Evolutionary conservation across 1,284 basidiomycete species (phyloP), one percentile per base, ranked within the genome.

Genomic region (Vanrija pseudolonga): DNA sequence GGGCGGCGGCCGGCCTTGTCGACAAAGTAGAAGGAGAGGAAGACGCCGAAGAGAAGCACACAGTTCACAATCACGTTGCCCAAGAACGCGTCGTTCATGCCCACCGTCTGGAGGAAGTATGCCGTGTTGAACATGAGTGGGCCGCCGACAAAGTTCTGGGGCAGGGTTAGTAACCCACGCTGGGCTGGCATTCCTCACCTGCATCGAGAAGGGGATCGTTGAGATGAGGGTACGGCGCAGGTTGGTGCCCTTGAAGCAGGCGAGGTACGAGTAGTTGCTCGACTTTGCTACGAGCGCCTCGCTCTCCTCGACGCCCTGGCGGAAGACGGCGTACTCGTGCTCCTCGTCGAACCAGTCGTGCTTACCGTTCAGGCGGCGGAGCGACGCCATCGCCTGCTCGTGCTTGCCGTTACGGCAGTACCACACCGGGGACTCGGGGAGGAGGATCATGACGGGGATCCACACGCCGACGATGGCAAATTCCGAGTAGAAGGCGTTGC

Each of bases 1-100:
- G 70, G 65, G 28, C 76, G 67, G 23, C 76, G 68, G 6, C 74
- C 72, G 52, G 69, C 67, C 8, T 66, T 60, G 43, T 73, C 68
- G 54, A 74, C 67, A 15, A 76, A 49, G 36, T 65, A 65, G 67
- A 73, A 74, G 18, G 18, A 22, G 7, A 67, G 68, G 55, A 66
- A 56, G 42, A 72, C 50, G 18, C 74, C 68, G 44, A 71, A 68
- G 22, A 68, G 59, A 12, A 73, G 61, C 45, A 73, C 63, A 32
- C 68, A 50, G 20, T 55, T 40, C 40, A 56, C 52, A 47, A 62
- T 45, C 5, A 49, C 17, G 24, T 47, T 50, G 54, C 40, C 47
- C 24, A 28, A 7, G 22, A 45, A 45, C 2, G 41, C 36, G 37
- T 40, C 49, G 40, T 20, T 47, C 45, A 36, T 46, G 32, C 32